phyloP scores from a whole-genome alignment of 139 green algal species.

The Asterochloris erici region DNA sequence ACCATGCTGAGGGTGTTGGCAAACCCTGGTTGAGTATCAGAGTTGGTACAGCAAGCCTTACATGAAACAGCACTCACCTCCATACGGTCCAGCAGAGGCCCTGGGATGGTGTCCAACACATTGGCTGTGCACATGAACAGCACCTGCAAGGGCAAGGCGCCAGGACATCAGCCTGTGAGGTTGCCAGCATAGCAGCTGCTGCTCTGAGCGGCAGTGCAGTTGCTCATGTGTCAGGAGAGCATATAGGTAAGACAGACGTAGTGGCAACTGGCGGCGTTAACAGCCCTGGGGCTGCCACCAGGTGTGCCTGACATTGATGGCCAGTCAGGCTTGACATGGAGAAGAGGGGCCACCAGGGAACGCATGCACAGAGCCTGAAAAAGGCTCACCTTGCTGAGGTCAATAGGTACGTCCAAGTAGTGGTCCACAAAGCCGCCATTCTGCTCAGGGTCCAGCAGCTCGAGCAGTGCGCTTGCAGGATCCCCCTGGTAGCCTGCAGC shows the following conservation, averaged over 20 bases:
- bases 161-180: too few species aligned
- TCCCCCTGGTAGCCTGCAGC: slow-evolving; percentile 64
- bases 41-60: neutral
- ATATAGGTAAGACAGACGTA: too few species aligned
- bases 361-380: slow-evolving; percentile 24
- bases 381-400: slow-evolving; percentile 78
- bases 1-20: too few species aligned
- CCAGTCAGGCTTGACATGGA: too few species aligned
- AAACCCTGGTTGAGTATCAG: too few species aligned
- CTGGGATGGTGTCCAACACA: slow-evolving; percentile 92
- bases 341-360: too few species aligned
- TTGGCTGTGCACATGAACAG: slow-evolving; percentile 98
- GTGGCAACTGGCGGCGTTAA: too few species aligned
- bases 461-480: slow-evolving; percentile 90
- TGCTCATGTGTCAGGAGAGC: too few species aligned
- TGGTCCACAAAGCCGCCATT: slow-evolving; percentile 94
- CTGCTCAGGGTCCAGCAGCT: slow-evolving; percentile 98
- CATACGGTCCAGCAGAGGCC: slow-evolving; percentile 95
- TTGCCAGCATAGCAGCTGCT: too few species aligned
- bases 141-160: neutral
- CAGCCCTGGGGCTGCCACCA: too few species aligned
- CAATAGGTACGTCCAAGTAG: slow-evolving; percentile 95
- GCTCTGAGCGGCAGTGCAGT: too few species aligned
- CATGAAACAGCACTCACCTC: slow-evolving; percentile 68
- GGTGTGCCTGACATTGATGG: too few species aligned